Conservation (phyloP, 2,329 filamentous ascomycete genomes). For the Laburnicola sp. region DNA sequence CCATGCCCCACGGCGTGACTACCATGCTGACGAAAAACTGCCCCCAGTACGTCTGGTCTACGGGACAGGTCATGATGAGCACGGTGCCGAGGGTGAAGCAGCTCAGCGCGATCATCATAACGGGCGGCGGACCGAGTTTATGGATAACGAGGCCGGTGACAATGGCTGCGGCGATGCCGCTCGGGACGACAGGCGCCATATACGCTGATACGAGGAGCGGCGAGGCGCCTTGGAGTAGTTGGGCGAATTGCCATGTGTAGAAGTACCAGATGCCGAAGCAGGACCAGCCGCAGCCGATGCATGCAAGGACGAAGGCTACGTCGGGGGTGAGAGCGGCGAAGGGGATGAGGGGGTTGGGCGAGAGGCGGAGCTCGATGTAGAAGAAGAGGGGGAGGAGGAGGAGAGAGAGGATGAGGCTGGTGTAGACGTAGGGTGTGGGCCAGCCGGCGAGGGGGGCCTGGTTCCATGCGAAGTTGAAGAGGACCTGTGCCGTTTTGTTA, state of each 20-base stretch:
- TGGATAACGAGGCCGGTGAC: conserved; percentile 36
- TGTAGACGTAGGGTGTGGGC: conserved; percentile 59
- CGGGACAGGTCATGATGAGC: conserved; percentile 46
- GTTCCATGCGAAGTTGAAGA: conserved; percentile 71
- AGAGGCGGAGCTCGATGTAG: conserved; percentile 52
- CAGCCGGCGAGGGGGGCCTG: conserved; percentile 65
- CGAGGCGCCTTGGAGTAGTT: conserved; percentile 25
- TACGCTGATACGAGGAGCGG: conserved; percentile 35
- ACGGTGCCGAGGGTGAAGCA: conserved; percentile 43
- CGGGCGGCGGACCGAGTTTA: conserved; percentile 30
- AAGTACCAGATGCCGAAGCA: conserved; percentile 41
- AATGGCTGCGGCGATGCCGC: conserved; percentile 39
- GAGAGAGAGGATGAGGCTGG: conserved; percentile 61
- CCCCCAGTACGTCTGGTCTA: conserved; percentile 50
- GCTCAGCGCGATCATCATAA: conserved; percentile 39
- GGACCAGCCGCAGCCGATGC: conserved; percentile 51
- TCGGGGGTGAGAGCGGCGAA: conserved; percentile 55
- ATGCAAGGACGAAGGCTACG: conserved; percentile 59
- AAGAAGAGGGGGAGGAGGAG: conserved; percentile 60
- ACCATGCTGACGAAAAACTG: conserved; percentile 40
- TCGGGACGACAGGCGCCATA: conserved; percentile 29
- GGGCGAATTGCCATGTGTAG: conserved; percentile 38
- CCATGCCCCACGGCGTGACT: conserved; percentile 47
- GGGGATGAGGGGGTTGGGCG: conserved; percentile 60
- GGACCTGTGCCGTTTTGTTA: conserved; percentile 31